A percentile compares a stretch with the other conserved stretches of the same genome.
phyloP scores from a whole-genome alignment of 768 basidiomycete species.

The Hericium rajendrae region DNA sequence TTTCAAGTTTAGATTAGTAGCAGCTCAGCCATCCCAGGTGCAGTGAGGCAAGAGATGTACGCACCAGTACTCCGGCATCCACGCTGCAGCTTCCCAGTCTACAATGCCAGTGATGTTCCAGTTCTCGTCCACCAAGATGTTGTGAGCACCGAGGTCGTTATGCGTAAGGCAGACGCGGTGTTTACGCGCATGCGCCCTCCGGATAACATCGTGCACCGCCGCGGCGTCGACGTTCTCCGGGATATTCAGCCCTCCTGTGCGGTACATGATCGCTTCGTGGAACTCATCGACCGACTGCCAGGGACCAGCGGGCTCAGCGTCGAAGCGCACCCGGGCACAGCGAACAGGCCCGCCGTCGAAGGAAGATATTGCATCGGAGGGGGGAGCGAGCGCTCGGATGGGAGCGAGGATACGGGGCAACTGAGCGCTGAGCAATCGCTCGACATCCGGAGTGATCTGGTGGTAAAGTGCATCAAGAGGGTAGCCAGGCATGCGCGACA shows the following conservation, averaged over 20 bases:
- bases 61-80: constrained; percentile 18
- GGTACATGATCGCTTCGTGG: too few species aligned
- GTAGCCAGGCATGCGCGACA: too few species aligned
- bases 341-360: constrained; percentile 6
- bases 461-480: too few species aligned
- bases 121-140: constrained; percentile 22
- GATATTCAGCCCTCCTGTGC: too few species aligned
- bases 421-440: too few species aligned
- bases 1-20: too few species aligned
- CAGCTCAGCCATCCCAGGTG: too few species aligned
- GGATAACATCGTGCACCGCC: neutral
- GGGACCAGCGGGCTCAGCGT: constrained; percentile 3
- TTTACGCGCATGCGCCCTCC: constrained; percentile 1
- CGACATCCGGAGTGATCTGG: too few species aligned
- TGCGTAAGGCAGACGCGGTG: constrained; percentile 20
- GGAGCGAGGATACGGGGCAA: too few species aligned
- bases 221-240: too few species aligned
- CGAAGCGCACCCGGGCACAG: constrained; percentile 4
- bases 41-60: neutral
- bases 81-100: constrained; percentile 15
- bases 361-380: constrained; percentile 1
- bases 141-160: constrained; percentile 29
- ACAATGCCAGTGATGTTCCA: constrained; percentile 15
- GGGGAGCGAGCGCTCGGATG: neutral
- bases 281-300: constrained; percentile 6